Percentiles rank a stretch among this genome's conserved stretches.
Evolutionary conservation across 1,284 basidiomycete species (phyloP).

Genomic region (Trichosporon faecale): DNA sequence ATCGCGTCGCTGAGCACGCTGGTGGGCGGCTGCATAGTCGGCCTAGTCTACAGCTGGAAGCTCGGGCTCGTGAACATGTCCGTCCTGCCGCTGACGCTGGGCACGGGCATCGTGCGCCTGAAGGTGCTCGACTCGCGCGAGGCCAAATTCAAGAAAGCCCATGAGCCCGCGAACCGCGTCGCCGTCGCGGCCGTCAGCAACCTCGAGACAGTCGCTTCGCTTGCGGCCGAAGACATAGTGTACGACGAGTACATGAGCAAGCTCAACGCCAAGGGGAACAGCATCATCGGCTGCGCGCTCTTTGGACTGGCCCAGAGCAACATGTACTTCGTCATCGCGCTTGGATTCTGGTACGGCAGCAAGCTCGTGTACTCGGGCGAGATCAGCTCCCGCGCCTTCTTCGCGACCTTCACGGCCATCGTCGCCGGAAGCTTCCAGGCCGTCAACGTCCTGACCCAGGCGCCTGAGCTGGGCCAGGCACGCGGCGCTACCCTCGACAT

Average conservation of each 20-base stretch:
- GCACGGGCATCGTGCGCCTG: neutral
- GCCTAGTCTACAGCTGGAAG: neutral
- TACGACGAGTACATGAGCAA: neutral
- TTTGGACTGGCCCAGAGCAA: neutral
- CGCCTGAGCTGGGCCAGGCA: neutral
- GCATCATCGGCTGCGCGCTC: neutral
- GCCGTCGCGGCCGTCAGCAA: neutral
- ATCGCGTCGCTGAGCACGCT: neutral
- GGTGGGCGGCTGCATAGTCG: neutral
- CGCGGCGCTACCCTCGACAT: neutral
- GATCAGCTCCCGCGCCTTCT: neutral
- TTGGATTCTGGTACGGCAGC: neutral
- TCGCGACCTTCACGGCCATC: neutral
- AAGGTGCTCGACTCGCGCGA: neutral
- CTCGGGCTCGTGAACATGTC: neutral
- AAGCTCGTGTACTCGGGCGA: neutral
- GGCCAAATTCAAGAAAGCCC: constrained; percentile 1
- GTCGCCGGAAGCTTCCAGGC: neutral
- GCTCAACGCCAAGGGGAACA: neutral
- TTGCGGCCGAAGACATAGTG: neutral
- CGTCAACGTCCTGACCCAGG: neutral
- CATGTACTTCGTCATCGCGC: constrained; percentile 5
- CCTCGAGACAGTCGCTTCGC: neutral
- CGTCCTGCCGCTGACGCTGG: neutral
- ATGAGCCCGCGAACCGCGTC: neutral